Evolutionary conservation across 345 rosid genomes (phyloP).

Genomic region (Fremontodendron californicum): DNA sequence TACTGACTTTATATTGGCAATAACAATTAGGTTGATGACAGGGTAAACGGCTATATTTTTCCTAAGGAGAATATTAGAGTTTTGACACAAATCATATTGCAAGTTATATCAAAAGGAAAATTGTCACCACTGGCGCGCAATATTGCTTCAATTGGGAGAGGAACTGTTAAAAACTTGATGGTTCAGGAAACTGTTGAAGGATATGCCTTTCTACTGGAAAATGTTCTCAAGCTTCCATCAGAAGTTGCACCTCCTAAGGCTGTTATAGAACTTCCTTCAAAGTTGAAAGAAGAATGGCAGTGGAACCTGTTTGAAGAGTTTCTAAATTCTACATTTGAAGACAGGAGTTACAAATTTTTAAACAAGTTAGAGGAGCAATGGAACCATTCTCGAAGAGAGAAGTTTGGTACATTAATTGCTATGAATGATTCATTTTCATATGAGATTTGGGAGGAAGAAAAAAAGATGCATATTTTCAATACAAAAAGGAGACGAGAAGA

Average conservation of each 20-base stretch:
- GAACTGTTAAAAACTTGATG: slow-evolving; percentile 66
- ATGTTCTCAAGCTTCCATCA: slow-evolving; percentile 71
- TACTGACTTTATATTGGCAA: slow-evolving; percentile 46
- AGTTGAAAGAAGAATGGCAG: slow-evolving; percentile 63
- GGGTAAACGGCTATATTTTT: slow-evolving; percentile 83
- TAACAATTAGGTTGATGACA: slow-evolving; percentile 76
- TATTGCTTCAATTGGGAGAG: slow-evolving; percentile 57
- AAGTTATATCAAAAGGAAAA: slow-evolving; percentile 54
- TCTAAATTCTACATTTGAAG: slow-evolving; percentile 36
- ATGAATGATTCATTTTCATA: slow-evolving; percentile 60
- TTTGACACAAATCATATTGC: slow-evolving; percentile 53
- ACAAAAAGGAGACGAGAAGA: slow-evolving; percentile 73
- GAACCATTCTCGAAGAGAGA: slow-evolving; percentile 54
- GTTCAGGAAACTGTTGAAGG: slow-evolving; percentile 69
- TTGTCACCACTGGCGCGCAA: slow-evolving; percentile 55
- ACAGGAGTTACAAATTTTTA: slow-evolving; percentile 52
- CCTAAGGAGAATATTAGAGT: slow-evolving; percentile 61
- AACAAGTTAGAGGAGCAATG: slow-evolving; percentile 61
- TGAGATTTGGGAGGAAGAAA: slow-evolving; percentile 85
- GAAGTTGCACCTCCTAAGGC: slow-evolving; percentile 72
- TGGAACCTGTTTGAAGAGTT: slow-evolving; percentile 65
- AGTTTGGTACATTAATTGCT: slow-evolving; percentile 26
- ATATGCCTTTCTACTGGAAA: slow-evolving; percentile 61
- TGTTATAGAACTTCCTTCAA: slow-evolving; percentile 42
- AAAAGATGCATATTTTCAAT: slow-evolving; percentile 33